These are phyloP conservation scores for Macrophomina phaseolina DNA, from an alignment of 2,329 filamentous ascomycete species.

Conservation along the genomic window DNA sequence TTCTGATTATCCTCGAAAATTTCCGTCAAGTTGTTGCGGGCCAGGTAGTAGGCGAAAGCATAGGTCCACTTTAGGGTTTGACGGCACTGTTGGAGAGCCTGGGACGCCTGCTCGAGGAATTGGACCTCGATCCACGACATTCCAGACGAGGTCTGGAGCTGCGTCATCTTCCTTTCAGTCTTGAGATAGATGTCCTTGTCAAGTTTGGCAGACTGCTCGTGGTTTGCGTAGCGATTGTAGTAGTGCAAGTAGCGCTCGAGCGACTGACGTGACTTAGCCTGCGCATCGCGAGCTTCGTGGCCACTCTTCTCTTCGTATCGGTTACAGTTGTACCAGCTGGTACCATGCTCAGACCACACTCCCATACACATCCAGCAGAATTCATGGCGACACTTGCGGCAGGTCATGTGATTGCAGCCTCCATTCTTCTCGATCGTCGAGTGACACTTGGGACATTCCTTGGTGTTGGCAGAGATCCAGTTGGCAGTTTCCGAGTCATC, in stretches of 20 bases:
- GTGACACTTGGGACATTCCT: constrained; percentile 94
- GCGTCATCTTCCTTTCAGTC: constrained; percentile 99
- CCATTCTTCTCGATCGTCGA: constrained; percentile 99
- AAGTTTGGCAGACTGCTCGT: constrained; percentile 94
- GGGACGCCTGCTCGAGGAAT: constrained; percentile 90
- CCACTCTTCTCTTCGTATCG: constrained; percentile 96
- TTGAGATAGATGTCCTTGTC: constrained; percentile 96
- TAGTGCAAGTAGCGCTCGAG: constrained; percentile 98
- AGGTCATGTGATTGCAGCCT: constrained; percentile 98
- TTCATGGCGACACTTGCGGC: constrained; percentile 91
- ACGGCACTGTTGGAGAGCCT: constrained; percentile 93
- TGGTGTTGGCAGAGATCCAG: constrained; percentile 99
- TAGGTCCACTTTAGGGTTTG: constrained; percentile 99
- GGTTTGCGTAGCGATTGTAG: constrained; percentile 98
- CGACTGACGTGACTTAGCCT: constrained; percentile 87
- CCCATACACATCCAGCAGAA: constrained; percentile 99
- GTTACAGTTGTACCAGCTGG: constrained; percentile 99
- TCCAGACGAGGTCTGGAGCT: constrained; percentile 88
- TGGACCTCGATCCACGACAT: constrained; percentile 99
- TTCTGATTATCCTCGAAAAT: constrained; percentile 99
- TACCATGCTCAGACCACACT: constrained; percentile 96
- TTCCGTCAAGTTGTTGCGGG: constrained; percentile 90
- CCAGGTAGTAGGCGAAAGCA: constrained; percentile 97
- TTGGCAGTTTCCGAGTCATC: constrained; percentile 98
- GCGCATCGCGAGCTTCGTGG: constrained; percentile 84